Evolutionary conservation across 2,329 filamentous ascomycete species (phyloP).

Genomic region (Cladosporium colombiae): DNA sequence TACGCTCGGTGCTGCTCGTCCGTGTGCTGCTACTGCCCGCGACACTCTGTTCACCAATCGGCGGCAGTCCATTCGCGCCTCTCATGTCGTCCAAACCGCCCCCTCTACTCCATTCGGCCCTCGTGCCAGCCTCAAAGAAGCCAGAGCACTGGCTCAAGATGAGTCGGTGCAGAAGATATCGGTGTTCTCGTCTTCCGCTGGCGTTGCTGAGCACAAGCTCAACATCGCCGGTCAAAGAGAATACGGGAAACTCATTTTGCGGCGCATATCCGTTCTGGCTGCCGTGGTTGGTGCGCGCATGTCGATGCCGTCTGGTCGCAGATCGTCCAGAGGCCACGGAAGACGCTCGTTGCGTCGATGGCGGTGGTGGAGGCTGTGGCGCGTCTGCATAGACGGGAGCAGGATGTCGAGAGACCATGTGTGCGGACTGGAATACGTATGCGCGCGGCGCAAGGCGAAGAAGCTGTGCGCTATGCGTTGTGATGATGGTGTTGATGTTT

Average conservation of each 20-base stretch:
- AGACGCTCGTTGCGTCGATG: slow-evolving; percentile 48
- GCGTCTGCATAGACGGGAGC: slow-evolving; percentile 29
- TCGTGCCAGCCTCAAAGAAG: slow-evolving; percentile 76
- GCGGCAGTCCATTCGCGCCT: slow-evolving; percentile 49
- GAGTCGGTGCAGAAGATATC: slow-evolving; percentile 83
- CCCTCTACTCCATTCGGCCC: slow-evolving; percentile 34
- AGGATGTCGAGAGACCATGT: slow-evolving; percentile 31
- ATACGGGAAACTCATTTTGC: slow-evolving; percentile 91
- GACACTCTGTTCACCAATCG: slow-evolving; percentile 54
- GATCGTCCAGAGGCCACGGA: slow-evolving; percentile 66
- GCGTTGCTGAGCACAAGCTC: slow-evolving; percentile 72
- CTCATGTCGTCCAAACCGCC: slow-evolving; percentile 12
- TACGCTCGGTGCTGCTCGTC: slow-evolving; percentile 42
- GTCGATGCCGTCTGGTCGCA: slow-evolving; percentile 64
- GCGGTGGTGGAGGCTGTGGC: slow-evolving; percentile 20
- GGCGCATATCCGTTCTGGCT: slow-evolving; percentile 60
- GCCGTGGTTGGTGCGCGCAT: slow-evolving; percentile 79
- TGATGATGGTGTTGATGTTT: background rate
- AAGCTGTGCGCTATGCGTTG: background rate
- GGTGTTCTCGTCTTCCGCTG: slow-evolving; percentile 70
- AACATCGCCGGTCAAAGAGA: slow-evolving; percentile 86
- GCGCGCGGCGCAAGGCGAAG: background rate
- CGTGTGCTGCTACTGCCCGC: slow-evolving; percentile 39
- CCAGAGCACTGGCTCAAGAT: slow-evolving; percentile 88
- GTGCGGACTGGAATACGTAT: background rate